Percentiles rank a stretch among this genome's conserved stretches.
phyloP scores from a whole-genome alignment of 2,329 filamentous ascomycete genomes.

The Cladobotryum protrusum region DNA sequence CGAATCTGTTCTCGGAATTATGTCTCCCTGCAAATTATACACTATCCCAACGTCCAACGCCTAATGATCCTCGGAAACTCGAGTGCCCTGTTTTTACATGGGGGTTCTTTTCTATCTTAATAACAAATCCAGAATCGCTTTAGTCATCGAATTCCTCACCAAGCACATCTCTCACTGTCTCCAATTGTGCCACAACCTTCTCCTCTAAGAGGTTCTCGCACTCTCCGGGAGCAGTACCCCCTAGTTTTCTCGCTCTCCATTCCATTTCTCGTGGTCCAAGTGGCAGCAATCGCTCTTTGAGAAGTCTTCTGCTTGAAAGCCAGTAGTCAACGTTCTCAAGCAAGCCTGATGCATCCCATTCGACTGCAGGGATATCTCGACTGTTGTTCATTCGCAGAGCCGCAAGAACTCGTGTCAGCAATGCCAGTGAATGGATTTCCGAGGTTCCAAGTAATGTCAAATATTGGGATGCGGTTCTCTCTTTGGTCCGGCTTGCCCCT shows the following conservation, averaged over 20 bases:
- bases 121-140: conserved; percentile 10
- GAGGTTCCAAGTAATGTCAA: conserved; percentile 68
- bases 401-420: conserved; percentile 67
- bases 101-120: conserved; percentile 13
- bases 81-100: conserved; percentile 1
- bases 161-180: conserved; percentile 51
- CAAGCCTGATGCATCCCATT: conserved; percentile 67
- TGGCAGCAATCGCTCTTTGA: conserved; percentile 68
- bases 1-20: neutral
- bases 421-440: conserved; percentile 71
- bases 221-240: conserved; percentile 28
- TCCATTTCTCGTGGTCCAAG: conserved; percentile 66
- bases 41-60: conserved; percentile 11
- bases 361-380: conserved; percentile 66
- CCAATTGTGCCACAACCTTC: conserved; percentile 65
- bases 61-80: conserved; percentile 7
- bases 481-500: conserved; percentile 45
- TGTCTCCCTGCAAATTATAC: conserved; percentile 7
- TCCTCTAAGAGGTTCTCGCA: conserved; percentile 65
- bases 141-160: conserved; percentile 42
- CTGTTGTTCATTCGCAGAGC: conserved; percentile 58
- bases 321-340: conserved; percentile 81
- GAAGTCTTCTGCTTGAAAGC: conserved; percentile 59
- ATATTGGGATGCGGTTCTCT: conserved; percentile 48
- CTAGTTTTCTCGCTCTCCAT: conserved; percentile 42